A percentile compares a stretch with the other conserved stretches of the same genome.
Conservation (phyloP, 129 eudicot species). For the Artemisia tridentata region DNA sequence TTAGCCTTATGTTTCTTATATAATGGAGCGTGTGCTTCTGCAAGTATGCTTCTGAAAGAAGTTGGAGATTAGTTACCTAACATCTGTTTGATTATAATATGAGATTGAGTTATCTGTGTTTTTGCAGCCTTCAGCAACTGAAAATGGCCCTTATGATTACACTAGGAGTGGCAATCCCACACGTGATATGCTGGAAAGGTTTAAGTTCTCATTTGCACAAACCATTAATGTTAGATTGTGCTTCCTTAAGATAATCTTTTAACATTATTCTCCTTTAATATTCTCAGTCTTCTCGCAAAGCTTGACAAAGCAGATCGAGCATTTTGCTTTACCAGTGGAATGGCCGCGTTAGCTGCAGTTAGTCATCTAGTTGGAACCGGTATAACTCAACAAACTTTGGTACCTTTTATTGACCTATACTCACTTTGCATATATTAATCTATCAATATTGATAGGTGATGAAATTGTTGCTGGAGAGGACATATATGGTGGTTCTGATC, state of each 20-base stretch:
- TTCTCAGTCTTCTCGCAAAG: constrained; percentile 76
- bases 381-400: constrained; percentile 16
- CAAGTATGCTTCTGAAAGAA: neutral
- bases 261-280: neutral
- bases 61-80: neutral
- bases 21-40: neutral
- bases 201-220: constrained; percentile 11
- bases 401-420: neutral
- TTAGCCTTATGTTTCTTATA: too few relatives aligned
- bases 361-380: constrained; percentile 79
- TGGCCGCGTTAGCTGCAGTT: constrained; percentile 97
- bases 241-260: constrained; percentile 7
- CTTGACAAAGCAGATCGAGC: constrained; percentile 98
- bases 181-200: constrained; percentile 87
- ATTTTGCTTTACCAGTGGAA: constrained; percentile 90
- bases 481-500: constrained; percentile 96
- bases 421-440: neutral
- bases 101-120: neutral
- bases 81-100: neutral
- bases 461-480: constrained; percentile 99
- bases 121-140: constrained; percentile 80
- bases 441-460: constrained; percentile 44
- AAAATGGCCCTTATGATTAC: constrained; percentile 86
- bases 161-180: constrained; percentile 99
- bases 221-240: constrained; percentile 6